Base-by-base conservation (phyloP, 768 basidiomycete genomes). In the Hebeloma cylindrosporum region DNA sequence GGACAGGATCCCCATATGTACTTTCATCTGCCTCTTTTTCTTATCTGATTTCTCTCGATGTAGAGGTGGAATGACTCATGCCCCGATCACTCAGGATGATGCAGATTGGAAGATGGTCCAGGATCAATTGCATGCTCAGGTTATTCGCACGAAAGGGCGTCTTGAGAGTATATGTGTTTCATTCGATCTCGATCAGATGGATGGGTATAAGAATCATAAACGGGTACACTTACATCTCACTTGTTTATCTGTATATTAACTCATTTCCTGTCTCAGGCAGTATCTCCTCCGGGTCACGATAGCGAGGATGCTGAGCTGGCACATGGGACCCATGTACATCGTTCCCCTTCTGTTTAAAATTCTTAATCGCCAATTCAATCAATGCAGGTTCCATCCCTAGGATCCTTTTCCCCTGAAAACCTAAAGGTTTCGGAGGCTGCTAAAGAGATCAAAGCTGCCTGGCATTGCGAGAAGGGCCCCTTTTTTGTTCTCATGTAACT, bases 131-230 rank as follows among this genome's bases (percentile, higher is more conserved):
- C 29, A 21, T 20, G 41, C 30, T 8, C 16, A 43, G 25, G 41
- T 23, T 13, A 18, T 28, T 5, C 30, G 17, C 10, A 43, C 41
- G 5, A 43, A 21, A 18, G 41, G 41, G 2, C 30, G n/a, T 11
- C 20, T 43, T 4, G 33, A 43, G 14, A 22, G 7, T 3, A 16
- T 43, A 7, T 43, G 40, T n/a, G 36, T 44, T 10, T 39, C 14
- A 10, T 44, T 49, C 14, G 42, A 49, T 26, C 36, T 44, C 10
- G 30, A 49, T 28, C 11, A 7, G 1, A 49, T 49, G 42, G 42
- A 43, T n/a, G 41, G 29, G 13, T 44, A 16, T 16, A 44, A 40
- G 23, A 49, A 49, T n/a, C 26, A 18, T 4, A 43, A 23, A 30
- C 41, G 29, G 28, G 41, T 43, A 43, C 18, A 30, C n/a, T n/a